Base-by-base conservation (phyloP, 257 asterid genomes). In the Nicotiana knightiana region DNA sequence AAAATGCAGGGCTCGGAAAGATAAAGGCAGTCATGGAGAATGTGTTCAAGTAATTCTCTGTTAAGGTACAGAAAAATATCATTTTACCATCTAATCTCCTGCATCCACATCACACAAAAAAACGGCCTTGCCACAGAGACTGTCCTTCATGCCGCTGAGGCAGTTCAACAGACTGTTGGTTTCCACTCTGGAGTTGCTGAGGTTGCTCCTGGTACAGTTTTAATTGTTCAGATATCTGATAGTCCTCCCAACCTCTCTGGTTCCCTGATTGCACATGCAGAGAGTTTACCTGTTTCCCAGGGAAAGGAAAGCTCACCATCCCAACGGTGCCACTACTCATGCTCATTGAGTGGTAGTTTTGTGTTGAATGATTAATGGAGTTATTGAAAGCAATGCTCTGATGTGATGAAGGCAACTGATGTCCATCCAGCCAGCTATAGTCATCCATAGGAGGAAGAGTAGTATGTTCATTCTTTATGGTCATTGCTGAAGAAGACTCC, bases 391-490 rank as follows among this genome's bases (percentile, higher is more conserved):
- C 98, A 81, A 77, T 84, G 76, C 90, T 88, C 76, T 82, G 91
- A 82, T 89, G 90, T 77, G 89, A 87, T 37, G 95, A 64, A 58
- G 97, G 89, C 53, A 93, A 85, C 82, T 84, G 92, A 89, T 93
- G 90, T 16, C 97, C 98, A 88, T 90, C 99, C 13, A 93, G 90
- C 99, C 99, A 95, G 88, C 96, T 87, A 84, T 94, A 96, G 88
- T 96, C 92, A 85, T 96, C 99, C 83, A 90, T 81, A 66, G 82
- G 91, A 6, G 89, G 90, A 64, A 83, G 64, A 46, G 87, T 46
- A 58, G 86, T 48, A 79, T 77, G 82, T 77, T 88, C 97, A 82
- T 73, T 88, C 86, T 84, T 90, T 82, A 85, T 79, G 58, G 91
- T 55, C 82, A 82, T 68, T 76, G 79, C 83, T 87, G 83, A 84